These are phyloP conservation scores for Eucalyptus regnans DNA, from an alignment of 345 rosid genomes.

Conservation along the genomic window DNA sequence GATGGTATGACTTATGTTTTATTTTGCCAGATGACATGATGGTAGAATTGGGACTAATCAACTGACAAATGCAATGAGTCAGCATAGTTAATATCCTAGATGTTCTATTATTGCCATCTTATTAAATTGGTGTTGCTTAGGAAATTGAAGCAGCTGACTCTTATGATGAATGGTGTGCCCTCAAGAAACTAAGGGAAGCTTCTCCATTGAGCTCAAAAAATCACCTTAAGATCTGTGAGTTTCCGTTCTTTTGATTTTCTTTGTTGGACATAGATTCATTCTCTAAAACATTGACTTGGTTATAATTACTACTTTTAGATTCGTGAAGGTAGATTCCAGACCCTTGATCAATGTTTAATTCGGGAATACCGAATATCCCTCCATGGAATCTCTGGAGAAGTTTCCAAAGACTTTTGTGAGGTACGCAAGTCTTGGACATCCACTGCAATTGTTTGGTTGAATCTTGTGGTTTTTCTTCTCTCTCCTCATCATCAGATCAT, in stretches of 20 bases:
- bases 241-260: neutral
- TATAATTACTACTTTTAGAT: constrained; percentile 24
- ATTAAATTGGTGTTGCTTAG: too few relatives aligned
- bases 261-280: neutral
- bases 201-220: too few relatives aligned
- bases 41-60: too few relatives aligned
- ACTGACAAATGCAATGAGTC: too few relatives aligned
- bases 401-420: constrained; percentile 74
- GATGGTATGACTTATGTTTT: too few relatives aligned
- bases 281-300: neutral
- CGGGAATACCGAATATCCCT: constrained; percentile 63
- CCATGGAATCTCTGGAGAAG: constrained; percentile 35
- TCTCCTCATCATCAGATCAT: neutral
- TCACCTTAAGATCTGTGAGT: constrained; percentile 57
- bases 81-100: too few relatives aligned
- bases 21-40: too few relatives aligned
- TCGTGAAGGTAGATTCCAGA: constrained; percentile 81
- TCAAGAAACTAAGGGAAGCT: too few relatives aligned
- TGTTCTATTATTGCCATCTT: too few relatives aligned
- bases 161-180: too few relatives aligned
- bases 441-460: neutral
- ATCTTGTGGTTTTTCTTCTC: neutral
- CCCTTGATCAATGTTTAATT: constrained; percentile 76
- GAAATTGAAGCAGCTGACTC: too few relatives aligned
- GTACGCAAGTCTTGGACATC: constrained; percentile 9